Conservation (phyloP, 768 basidiomycete species). For the Amanita muscaria region DNA sequence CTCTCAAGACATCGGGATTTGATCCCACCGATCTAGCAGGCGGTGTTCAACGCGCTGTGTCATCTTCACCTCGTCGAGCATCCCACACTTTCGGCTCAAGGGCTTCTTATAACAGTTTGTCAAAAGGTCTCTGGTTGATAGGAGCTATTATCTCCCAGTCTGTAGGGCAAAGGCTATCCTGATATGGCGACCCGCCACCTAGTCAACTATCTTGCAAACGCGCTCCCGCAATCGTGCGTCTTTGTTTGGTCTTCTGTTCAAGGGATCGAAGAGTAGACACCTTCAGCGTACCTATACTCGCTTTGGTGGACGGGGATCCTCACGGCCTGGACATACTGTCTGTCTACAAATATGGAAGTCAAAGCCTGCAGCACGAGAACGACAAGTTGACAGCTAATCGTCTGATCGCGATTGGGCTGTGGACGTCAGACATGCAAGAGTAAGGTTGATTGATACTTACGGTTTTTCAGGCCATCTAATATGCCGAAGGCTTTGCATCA, state of each 20-base stretch:
- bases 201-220: constrained; percentile 60
- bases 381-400: constrained; percentile 57
- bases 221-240: constrained; percentile 50
- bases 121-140: background rate
- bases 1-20: background rate
- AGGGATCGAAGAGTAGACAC: background rate
- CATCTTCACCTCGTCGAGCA: constrained; percentile 43
- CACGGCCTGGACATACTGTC: constrained; percentile 90
- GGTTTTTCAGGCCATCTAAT: background rate
- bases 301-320: constrained; percentile 84
- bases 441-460: constrained; percentile 21
- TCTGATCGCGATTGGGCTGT: constrained; percentile 76
- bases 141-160: background rate
- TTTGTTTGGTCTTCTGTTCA: background rate
- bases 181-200: constrained; percentile 88
- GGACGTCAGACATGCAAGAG: constrained; percentile 57
- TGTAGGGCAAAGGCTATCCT: constrained; percentile 93
- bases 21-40: constrained; percentile 41
- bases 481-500: constrained; percentile 45
- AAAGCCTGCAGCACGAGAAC: constrained; percentile 60
- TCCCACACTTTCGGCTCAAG: constrained; percentile 45
- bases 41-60: constrained; percentile 87
- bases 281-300: constrained; percentile 64
- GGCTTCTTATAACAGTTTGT: constrained; percentile 69
- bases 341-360: constrained; percentile 79